Conservation (phyloP, 768 basidiomycete genomes). For the Serendipita sp. region DNA sequence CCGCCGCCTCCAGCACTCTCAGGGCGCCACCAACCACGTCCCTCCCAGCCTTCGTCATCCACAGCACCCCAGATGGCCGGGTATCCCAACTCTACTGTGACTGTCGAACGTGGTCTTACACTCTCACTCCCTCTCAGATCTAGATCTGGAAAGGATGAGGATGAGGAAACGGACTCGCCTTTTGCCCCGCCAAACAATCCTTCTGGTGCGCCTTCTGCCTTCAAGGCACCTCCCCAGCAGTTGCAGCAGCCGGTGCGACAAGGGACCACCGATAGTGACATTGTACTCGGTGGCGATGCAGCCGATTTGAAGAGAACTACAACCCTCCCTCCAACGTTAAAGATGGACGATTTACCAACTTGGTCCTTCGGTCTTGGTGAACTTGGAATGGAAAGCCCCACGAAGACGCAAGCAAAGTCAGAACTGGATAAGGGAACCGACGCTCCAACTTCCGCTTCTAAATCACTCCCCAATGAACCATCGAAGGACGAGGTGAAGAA, state of each 20-base stretch:
- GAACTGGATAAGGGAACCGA: background rate
- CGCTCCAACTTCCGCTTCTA: background rate
- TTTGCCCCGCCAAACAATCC: background rate
- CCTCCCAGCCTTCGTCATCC: background rate
- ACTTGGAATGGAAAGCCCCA: background rate
- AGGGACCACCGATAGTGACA: background rate
- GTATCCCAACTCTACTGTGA: background rate
- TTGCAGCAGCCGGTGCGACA: background rate
- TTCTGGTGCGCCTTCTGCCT: background rate
- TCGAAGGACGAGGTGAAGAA: background rate
- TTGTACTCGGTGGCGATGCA: background rate
- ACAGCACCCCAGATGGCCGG: background rate
- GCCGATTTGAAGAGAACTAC: background rate
- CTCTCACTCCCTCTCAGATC: background rate
- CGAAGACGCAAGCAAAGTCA: background rate
- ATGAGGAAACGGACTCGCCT: background rate
- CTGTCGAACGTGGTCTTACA: constrained; percentile 3
- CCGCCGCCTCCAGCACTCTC: background rate
- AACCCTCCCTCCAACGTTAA: background rate
- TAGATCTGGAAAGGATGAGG: background rate
- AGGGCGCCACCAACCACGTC: background rate
- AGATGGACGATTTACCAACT: background rate
- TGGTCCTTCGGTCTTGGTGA: background rate
- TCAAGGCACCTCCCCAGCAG: background rate
- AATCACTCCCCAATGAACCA: background rate